A percentile compares a stretch with the other conserved stretches of the same genome.
Evolutionary conservation across 306 rosid genomes (phyloP).

Genomic region (Fagus crenata): DNA sequence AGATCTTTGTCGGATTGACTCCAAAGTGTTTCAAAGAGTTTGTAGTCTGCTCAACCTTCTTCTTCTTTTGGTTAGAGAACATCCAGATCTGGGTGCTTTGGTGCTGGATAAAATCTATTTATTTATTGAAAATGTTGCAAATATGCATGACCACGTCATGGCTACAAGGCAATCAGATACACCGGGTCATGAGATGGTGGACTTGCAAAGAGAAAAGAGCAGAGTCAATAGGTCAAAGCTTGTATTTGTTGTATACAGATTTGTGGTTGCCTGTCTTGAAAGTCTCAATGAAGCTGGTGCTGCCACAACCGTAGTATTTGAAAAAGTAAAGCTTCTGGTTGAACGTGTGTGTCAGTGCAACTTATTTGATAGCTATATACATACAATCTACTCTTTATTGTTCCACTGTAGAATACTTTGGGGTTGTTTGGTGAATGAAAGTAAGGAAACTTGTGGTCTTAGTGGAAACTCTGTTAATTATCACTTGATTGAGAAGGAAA

Average conservation of each 20-base stretch:
- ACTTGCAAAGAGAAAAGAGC: conserved; percentile 26
- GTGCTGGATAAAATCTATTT: conserved; percentile 44
- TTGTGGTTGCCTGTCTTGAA: conserved; percentile 46
- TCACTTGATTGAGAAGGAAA: conserved; percentile 37
- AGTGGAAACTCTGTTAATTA: conserved; percentile 15
- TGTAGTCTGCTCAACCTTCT: conserved; percentile 40
- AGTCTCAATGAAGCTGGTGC: conserved; percentile 37
- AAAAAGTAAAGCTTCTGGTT: conserved; percentile 48
- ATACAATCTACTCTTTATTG: conserved; percentile 42
- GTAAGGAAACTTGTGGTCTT: conserved; percentile 9
- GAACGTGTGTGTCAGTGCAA: conserved; percentile 44
- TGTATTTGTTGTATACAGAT: conserved; percentile 39
- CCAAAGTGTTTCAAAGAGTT: conserved; percentile 35
- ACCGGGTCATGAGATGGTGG: conserved; percentile 2
- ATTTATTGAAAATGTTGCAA: conserved; percentile 34
- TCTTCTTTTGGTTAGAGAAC: conserved; percentile 33
- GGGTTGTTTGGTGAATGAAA: conserved; percentile 38
- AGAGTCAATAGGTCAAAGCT: conserved; percentile 31
- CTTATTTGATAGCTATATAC: conserved; percentile 43
- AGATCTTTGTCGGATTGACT: conserved; percentile 31
- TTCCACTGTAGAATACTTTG: conserved; percentile 45
- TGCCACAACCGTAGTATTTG: conserved; percentile 28
- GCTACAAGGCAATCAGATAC: conserved; percentile 19
- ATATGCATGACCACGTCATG: conserved; percentile 13
- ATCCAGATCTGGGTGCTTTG: conserved; percentile 34